Base-by-base conservation (phyloP, 768 basidiomycete species). In the Mycena haematopus region DNA sequence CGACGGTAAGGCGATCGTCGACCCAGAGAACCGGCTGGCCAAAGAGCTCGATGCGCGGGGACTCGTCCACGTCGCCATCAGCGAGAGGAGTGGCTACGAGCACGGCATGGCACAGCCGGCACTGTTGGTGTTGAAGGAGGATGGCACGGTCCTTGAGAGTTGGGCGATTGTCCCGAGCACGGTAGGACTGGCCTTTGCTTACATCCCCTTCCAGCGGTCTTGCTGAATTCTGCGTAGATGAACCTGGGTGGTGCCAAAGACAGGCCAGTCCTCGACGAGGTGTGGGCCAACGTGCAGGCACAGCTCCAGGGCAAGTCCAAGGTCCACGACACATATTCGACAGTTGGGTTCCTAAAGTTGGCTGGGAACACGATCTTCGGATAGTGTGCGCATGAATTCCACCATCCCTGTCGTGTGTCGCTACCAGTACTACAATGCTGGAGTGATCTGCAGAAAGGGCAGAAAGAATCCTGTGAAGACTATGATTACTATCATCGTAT, bases 11-110 rank as follows among this genome's bases (percentile, higher is more conserved):
- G 51, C 51, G 31, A 52, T 52, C 33, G 51, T 52, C n/a, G 51
- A 52, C 51, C 51, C 51, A n/a, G 51, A 52, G 51, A 52, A 52
- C 33, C 51, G 51, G n/a, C 51, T 52, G 33, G 51, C 51, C 51
- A 52, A 52, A 36, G 51, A 52, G 51, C 51, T 52, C 51, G 51
- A 52, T 52, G 31, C 33, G 51, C 51, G 51, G 51, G 51, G 51
- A n/a, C 52, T 53, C 52, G 36, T 53, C 52, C 52, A 53, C 36
- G 52, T 53, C 52, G 52, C 52, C 36, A 53, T 53, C 52, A 53
- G 52, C 52, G 52, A 53, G 52, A 53, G 36, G 52, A 53, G 52
- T 36, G 52, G 52, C 52, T 53, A 53, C 36, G 52, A 53, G 24
- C 52, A 53, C 36, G 52, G 52, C 35, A 53, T 53, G 52, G 52